Conservation (phyloP, 768 basidiomycete genomes). For the Tylopilus rubrobrunneus region DNA sequence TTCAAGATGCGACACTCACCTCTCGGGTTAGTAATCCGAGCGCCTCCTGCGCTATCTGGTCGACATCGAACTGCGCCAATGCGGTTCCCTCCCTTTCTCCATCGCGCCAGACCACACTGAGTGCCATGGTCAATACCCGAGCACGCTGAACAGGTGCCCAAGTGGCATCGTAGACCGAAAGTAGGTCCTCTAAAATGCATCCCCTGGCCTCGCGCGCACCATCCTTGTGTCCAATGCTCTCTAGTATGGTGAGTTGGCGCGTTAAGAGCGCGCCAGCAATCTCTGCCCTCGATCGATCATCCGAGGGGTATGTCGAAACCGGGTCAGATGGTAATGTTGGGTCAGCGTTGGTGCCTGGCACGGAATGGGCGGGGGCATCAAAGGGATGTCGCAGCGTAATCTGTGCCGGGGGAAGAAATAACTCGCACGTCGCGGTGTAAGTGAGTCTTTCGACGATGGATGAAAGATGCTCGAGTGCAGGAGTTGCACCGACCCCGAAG, state of each 20-base stretch:
- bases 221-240: slow-evolving; percentile 54
- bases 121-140: slow-evolving; percentile 48
- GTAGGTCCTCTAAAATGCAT: slow-evolving; percentile 44
- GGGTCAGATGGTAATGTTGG: neutral
- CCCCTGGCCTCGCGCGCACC: slow-evolving; percentile 41
- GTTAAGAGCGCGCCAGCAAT: slow-evolving; percentile 57
- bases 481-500: slow-evolving; percentile 37
- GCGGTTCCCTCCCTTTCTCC: slow-evolving; percentile 17
- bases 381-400: slow-evolving; percentile 41
- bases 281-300: slow-evolving; percentile 12
- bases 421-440: slow-evolving; percentile 63
- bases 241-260: slow-evolving; percentile 55
- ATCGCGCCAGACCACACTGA: slow-evolving; percentile 44
- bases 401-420: slow-evolving; percentile 47
- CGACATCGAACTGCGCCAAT: slow-evolving; percentile 24
- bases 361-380: neutral
- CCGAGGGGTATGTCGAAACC: slow-evolving; percentile 15
- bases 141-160: slow-evolving; percentile 57
- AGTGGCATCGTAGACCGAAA: slow-evolving; percentile 44
- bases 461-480: slow-evolving; percentile 51
- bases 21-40: slow-evolving; percentile 37
- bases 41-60: slow-evolving; percentile 39
- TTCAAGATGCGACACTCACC: slow-evolving; percentile 37
- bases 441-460: slow-evolving; percentile 63
- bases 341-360: neutral